Base-by-base conservation (phyloP, 768 basidiomycete genomes). In the Podaxis sp. region DNA sequence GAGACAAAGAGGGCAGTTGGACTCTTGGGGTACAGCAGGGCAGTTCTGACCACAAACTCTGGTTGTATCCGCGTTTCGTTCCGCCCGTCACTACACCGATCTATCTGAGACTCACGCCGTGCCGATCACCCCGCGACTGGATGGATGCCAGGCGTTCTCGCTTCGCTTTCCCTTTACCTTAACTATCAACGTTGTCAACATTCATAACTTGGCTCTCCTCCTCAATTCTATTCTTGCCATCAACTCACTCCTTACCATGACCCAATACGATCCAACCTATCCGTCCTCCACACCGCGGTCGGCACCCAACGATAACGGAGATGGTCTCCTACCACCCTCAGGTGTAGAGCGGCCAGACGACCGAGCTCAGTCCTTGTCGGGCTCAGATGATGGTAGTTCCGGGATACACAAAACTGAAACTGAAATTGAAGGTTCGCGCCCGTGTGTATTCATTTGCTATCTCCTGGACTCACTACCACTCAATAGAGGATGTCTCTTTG, bases 331-430 rank as follows among this genome's bases (percentile, higher is more conserved):
- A 38, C 54, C 61, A n/a, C 54, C 46, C 33, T 12, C 60, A 19
- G n/a, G 30, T 53, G 64, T 38, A 33, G 75, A 75, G 39, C 73
- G 72, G 67, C 69, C 72, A 64, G 80, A 82, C 60, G 82, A 82
- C 65, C 78, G 76, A 56, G 80, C 77, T 9, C 61, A 49, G 59
- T 87, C 86, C 9, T 76, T 80, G 68, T 81, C 84, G 6, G 82
- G 79, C 63, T 86, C 86, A 63, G 87, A 87, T 64, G 86, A 87
- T 66, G 84, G 83, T 36, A 74, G 67, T 61, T 77, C 75, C 66
- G 66, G 72, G 44, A 64, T 75, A 64, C 79, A 80, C 53, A 84
- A 77, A 73, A 73, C 68, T 49, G 84, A 84, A 11, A 62, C 65
- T 26, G 80, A 82, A 4, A 55, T 70, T 22, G 85, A 87, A 66